Conservation (phyloP, 2,329 filamentous ascomycete species). For the Phaeosphaeriaceae sp. region DNA sequence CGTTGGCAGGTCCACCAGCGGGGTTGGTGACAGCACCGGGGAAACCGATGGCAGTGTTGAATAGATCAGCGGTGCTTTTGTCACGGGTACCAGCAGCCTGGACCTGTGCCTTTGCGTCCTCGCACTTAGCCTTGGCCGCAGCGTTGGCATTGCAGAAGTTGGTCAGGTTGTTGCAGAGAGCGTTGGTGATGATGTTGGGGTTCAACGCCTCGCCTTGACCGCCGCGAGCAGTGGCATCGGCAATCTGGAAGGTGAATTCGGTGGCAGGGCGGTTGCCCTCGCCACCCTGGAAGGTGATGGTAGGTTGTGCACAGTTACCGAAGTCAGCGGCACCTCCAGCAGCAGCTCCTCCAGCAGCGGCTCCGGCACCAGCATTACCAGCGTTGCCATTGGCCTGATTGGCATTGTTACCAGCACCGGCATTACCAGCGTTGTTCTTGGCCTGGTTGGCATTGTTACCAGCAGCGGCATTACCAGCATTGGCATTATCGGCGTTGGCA, state of each 20-base stretch:
- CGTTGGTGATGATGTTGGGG: slow-evolving; percentile 76
- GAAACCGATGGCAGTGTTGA: slow-evolving; percentile 51
- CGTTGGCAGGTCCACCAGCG: slow-evolving; percentile 29
- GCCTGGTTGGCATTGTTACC: slow-evolving; percentile 11
- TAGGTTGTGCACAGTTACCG: slow-evolving; percentile 41
- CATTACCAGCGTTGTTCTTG: slow-evolving; percentile 15
- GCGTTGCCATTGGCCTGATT: slow-evolving; percentile 13
- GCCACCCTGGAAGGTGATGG: slow-evolving; percentile 68
- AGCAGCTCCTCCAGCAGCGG: slow-evolving; percentile 16
- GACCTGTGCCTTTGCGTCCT: slow-evolving; percentile 61
- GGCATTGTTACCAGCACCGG: slow-evolving; percentile 6
- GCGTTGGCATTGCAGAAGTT: slow-evolving; percentile 70
- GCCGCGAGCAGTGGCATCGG: slow-evolving; percentile 65
- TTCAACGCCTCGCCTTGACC: slow-evolving; percentile 72
- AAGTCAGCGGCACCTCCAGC: slow-evolving; percentile 41
- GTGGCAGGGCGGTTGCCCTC: slow-evolving; percentile 58
- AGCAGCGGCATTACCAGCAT: background rate
- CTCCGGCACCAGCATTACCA: slow-evolving; percentile 9
- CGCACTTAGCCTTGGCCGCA: slow-evolving; percentile 63
- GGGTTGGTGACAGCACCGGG: slow-evolving; percentile 43
- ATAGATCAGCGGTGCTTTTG: slow-evolving; percentile 50
- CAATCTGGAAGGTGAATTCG: slow-evolving; percentile 73
- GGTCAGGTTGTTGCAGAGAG: slow-evolving; percentile 71
- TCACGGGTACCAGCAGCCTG: slow-evolving; percentile 51
- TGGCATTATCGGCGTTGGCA: background rate